Evolutionary conservation across 805 yeast genomes (phyloP).

Genomic region (Saccharomycodes ludwigii): DNA sequence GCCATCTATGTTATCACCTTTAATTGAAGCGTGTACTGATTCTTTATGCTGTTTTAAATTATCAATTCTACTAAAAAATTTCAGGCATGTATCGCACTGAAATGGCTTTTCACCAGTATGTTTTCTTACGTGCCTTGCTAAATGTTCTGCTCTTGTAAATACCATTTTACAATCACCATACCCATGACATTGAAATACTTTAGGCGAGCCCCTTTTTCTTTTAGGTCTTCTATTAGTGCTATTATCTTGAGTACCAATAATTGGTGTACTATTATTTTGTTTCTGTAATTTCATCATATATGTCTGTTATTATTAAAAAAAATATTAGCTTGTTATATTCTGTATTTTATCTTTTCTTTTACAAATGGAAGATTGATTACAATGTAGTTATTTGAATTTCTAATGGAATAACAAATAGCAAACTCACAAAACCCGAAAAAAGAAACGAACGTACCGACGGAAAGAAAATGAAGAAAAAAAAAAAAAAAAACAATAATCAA

Average conservation of each 20-base stretch:
- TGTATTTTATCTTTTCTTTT: no score
- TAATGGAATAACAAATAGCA: no score
- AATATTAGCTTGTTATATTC: no score
- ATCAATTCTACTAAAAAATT: conserved; percentile 73
- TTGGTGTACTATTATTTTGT: not conserved
- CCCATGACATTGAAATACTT: conserved; percentile 76
- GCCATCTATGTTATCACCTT: not conserved
- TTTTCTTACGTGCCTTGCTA: conserved; percentile 83
- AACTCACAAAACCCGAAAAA: no score
- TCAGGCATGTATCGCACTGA: conserved; percentile 69
- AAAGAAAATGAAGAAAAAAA: no score
- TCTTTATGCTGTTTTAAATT: conserved; percentile 86
- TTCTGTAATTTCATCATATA: not conserved
- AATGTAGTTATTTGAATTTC: no score
- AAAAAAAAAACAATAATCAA: no score
- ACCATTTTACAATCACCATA: conserved; percentile 81
- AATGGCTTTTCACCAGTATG: conserved; percentile 95
- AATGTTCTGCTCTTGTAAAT: conserved; percentile 82
- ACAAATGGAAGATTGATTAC: no score
- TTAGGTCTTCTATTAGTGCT: not conserved
- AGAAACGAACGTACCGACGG: no score
- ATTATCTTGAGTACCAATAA: not conserved
- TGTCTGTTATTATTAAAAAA: not conserved
- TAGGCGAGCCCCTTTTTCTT: conserved; percentile 6
- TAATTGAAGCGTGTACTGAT: conserved; percentile 73